Evolutionary conservation across 2,329 filamentous ascomycete species (phyloP).

Genomic region (Diplodia corticola): DNA sequence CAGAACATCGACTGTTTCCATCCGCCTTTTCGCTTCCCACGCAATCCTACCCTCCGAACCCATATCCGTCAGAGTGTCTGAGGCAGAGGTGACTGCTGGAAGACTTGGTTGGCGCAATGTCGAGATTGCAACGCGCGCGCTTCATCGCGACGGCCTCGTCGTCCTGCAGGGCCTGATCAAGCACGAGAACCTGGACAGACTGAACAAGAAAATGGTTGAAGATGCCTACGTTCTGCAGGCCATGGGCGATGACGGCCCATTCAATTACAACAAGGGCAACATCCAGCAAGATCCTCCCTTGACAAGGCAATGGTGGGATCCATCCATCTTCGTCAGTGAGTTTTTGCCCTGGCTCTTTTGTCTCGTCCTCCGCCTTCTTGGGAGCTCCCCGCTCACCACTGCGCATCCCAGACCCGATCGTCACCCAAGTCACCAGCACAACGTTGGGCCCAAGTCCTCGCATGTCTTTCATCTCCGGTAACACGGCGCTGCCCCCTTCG

Average conservation of each 20-base stretch:
- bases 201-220: conserved; percentile 61
- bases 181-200: conserved; percentile 52
- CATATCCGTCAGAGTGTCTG: conserved; percentile 44
- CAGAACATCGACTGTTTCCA: background rate
- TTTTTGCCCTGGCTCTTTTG: background rate
- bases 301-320: conserved; percentile 41
- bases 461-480: conserved; percentile 61
- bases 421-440: conserved; percentile 57
- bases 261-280: conserved; percentile 64
- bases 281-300: conserved; percentile 62
- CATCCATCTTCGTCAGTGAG: conserved; percentile 56
- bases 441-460: conserved; percentile 57
- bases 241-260: conserved; percentile 56
- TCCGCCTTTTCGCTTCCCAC: background rate
- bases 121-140: conserved; percentile 54
- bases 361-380: background rate
- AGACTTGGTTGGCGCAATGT: conserved; percentile 52
- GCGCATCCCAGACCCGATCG: conserved; percentile 49
- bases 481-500: conserved; percentile 56
- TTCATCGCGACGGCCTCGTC: conserved; percentile 58
- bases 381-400: background rate
- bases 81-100: conserved; percentile 42
- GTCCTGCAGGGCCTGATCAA: conserved; percentile 57
- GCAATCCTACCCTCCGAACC: conserved; percentile 34
- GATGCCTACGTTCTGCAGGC: conserved; percentile 57